A percentile compares a stretch with the other conserved stretches of the same genome.
Conservation (phyloP, 257 asterid genomes). For the Perilla frutescens region DNA sequence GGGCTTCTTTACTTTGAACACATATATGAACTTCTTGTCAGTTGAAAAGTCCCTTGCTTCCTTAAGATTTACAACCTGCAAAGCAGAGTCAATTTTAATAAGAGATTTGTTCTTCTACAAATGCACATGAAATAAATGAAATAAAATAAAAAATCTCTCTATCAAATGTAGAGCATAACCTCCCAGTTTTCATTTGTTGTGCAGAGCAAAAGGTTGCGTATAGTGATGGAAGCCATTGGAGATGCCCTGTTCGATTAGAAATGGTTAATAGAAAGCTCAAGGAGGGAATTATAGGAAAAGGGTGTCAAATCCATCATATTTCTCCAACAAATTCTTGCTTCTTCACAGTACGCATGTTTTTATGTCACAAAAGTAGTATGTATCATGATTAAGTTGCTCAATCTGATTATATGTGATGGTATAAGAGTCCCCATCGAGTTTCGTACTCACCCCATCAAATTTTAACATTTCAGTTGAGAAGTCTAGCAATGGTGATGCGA, state of each 20-base stretch:
- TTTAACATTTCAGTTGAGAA: too few species aligned
- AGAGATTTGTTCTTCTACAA: constrained; percentile 32
- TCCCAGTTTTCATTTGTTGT: constrained; percentile 95
- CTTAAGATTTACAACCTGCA: constrained; percentile 94
- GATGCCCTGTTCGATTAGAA: constrained; percentile 79
- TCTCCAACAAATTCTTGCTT: constrained; percentile 8
- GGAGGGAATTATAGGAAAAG: constrained; percentile 30
- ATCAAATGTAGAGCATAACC: constrained; percentile 53
- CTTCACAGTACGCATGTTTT: neutral
- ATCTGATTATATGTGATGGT: too few species aligned
- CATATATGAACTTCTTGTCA: constrained; percentile 90
- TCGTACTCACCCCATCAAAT: too few species aligned
- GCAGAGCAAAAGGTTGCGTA: constrained; percentile 85
- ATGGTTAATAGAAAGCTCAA: constrained; percentile 30
- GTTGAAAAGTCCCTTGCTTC: constrained; percentile 94
- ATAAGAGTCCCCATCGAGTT: too few species aligned
- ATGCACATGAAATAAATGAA: constrained; percentile 33
- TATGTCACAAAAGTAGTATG: neutral
- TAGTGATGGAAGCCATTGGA: constrained; percentile 97
- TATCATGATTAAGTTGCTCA: too few species aligned
- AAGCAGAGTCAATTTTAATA: constrained; percentile 33
- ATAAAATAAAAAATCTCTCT: neutral
- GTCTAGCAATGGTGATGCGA: too few species aligned
- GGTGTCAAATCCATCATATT: constrained; percentile 25
- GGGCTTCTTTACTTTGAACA: constrained; percentile 73